These are phyloP conservation scores for Saccharomycopsis olivae DNA, from an alignment of 805 yeast species.

Conservation along the genomic window DNA sequence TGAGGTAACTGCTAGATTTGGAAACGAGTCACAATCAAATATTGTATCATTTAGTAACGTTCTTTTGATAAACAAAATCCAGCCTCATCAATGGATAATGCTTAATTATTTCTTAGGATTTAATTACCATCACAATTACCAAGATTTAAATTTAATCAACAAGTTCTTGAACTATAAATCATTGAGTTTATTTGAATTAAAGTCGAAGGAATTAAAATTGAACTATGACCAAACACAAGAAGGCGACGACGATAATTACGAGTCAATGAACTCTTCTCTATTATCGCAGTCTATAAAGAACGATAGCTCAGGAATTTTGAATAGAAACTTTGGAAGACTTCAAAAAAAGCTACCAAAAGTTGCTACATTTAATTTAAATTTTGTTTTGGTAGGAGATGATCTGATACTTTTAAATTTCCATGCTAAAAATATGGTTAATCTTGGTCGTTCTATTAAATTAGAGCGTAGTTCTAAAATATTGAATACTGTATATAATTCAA, in stretches of 20 bases:
- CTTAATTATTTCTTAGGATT: slow-evolving; percentile 37
- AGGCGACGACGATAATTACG: slow-evolving; percentile 16
- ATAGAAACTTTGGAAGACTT: slow-evolving; percentile 9
- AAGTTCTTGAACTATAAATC: slow-evolving; percentile 31
- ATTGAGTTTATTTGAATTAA: slow-evolving; percentile 28
- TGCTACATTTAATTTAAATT: slow-evolving; percentile 8
- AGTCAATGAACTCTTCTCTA: slow-evolving; percentile 17
- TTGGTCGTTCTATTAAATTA: not conserved
- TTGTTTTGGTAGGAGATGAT: slow-evolving; percentile 13
- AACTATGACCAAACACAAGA: slow-evolving; percentile 16
- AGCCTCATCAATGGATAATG: slow-evolving; percentile 41
- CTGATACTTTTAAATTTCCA: slow-evolving; percentile 20
- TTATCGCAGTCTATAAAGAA: slow-evolving; percentile 18
- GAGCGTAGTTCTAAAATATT: slow-evolving; percentile 5
- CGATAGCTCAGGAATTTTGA: slow-evolving; percentile 8
- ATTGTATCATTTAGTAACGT: slow-evolving; percentile 23
- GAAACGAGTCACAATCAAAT: slow-evolving; percentile 5
- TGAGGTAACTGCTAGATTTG: slow-evolving; percentile 4
- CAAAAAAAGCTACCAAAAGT: slow-evolving; percentile 8
- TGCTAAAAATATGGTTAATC: slow-evolving; percentile 17
- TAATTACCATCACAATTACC: slow-evolving; percentile 37
- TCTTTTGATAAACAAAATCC: slow-evolving; percentile 28
- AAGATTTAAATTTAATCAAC: slow-evolving; percentile 27
- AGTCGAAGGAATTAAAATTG: slow-evolving; percentile 25
- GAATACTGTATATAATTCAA: slow-evolving; percentile 17